These are phyloP conservation scores for Fusarium kyushuense DNA, from an alignment of 2,329 filamentous ascomycete species.

Conservation along the genomic window DNA sequence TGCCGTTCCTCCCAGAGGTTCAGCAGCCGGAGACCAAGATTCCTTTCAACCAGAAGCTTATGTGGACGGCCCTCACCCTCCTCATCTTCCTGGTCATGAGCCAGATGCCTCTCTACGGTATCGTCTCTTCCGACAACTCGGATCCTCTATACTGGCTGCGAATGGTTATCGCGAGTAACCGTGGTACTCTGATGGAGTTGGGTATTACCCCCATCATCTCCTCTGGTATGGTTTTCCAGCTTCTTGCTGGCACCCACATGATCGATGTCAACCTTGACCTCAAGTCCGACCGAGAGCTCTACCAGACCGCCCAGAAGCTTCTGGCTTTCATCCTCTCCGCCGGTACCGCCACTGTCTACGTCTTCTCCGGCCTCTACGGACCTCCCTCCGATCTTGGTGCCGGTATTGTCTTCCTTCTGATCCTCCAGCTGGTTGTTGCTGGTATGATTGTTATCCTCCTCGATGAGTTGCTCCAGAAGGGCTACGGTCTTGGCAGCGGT, in stretches of 20 bases:
- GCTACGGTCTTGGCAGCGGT: conserved; percentile 96
- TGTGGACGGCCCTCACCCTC: conserved; percentile 94
- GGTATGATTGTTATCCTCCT: conserved; percentile 99
- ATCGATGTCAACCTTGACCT: conserved; percentile 99
- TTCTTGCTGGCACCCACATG: conserved; percentile 98
- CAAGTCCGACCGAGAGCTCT: conserved; percentile 99
- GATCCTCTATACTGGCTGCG: conserved; percentile 99
- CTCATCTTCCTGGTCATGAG: conserved; percentile 99
- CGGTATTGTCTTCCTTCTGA: conserved; percentile 97
- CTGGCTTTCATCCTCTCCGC: conserved; percentile 98
- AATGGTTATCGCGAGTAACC: conserved; percentile 99
- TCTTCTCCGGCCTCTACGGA: conserved; percentile 97
- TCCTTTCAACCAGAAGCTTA: conserved; percentile 98
- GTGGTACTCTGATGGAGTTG: conserved; percentile 94
- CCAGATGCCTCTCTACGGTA: conserved; percentile 99
- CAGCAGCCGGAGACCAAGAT: conserved; percentile 98
- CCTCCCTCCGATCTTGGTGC: conserved; percentile 96
- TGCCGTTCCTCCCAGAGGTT: conserved; percentile 99
- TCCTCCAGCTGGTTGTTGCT: conserved; percentile 96
- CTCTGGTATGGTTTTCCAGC: conserved; percentile 99
- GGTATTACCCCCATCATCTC: conserved; percentile 99
- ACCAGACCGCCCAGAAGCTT: conserved; percentile 99
- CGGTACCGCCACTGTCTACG: conserved; percentile 97
- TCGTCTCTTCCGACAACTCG: conserved; percentile 98
- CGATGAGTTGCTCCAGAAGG: conserved; percentile 99